A percentile compares a stretch with the other conserved stretches of the same genome.
Conservation (phyloP, 2,329 filamentous ascomycete species). For the Byssochlamys sp. region DNA sequence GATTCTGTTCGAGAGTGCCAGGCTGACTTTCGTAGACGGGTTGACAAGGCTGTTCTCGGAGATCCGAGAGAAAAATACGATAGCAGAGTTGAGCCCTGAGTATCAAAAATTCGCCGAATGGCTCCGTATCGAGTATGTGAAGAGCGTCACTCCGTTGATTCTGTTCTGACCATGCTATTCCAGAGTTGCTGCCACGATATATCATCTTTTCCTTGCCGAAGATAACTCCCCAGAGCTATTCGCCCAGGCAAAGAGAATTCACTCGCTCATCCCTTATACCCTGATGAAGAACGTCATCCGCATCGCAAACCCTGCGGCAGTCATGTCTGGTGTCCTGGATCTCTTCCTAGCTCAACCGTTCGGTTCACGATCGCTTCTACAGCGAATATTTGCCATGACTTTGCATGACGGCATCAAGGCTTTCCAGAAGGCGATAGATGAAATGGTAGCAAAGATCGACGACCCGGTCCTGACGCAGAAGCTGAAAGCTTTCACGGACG, state of each 20-base stretch:
- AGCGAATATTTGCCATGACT: constrained; percentile 86
- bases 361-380: constrained; percentile 77
- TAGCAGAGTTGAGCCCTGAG: constrained; percentile 80
- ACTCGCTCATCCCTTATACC: constrained; percentile 86
- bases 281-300: constrained; percentile 94
- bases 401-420: constrained; percentile 80
- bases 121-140: constrained; percentile 70
- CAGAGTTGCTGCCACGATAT: constrained; percentile 80
- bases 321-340: constrained; percentile 92
- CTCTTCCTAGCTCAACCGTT: constrained; percentile 94
- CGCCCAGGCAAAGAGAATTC: constrained; percentile 84
- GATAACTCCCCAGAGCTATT: constrained; percentile 97
- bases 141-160: neutral
- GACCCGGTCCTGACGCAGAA: constrained; percentile 72
- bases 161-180: constrained; percentile 6
- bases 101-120: constrained; percentile 98
- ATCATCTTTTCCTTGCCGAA: constrained; percentile 92
- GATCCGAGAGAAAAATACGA: constrained; percentile 79
- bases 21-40: constrained; percentile 49
- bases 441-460: constrained; percentile 65
- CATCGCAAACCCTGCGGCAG: constrained; percentile 87
- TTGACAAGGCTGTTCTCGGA: constrained; percentile 86
- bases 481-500: constrained; percentile 67
- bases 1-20: constrained; percentile 20
- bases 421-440: constrained; percentile 79